Evolutionary conservation across 257 asterid genomes (phyloP), one percentile per base, ranked within the genome.

Genomic region (Solanum medicagineum): DNA sequence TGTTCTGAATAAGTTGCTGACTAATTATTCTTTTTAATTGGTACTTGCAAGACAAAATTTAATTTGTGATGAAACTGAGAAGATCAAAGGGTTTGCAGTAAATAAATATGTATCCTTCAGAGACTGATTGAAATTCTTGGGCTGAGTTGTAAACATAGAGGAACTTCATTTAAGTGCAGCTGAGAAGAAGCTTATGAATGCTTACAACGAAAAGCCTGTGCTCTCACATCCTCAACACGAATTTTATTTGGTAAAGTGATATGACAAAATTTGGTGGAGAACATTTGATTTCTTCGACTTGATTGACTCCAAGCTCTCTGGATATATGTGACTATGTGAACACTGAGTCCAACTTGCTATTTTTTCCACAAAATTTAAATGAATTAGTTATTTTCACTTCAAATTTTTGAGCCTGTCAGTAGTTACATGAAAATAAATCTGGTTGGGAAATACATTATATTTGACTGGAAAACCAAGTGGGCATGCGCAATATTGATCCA

Each of bases 21-120:
- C 80, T 71, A 12, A 10, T 24, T 75, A 56, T 81, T 77, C 63
- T 29, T 10, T 42, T 77, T 44, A 63, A 45, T 1, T 83, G 75
- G 20, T 70, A 86, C 77, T 54, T 59, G 65, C 81, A 26, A 29
- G 80, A 54, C 95, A 95, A 97, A 91, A 88, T 88, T 89, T 96
- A 80, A 90, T 96, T 44, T 6, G 13, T 36, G 59, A 57, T 56
- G 84, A 83, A 68, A n/a, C 4, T 3, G 86, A 83, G 22, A 83
- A 83, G 73, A 26, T 68, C 15, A 49, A 40, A 83, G 81, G 81
- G 24, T 83, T 51, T 68, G 45, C 69, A 4, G 45, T 54, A 13
- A 51, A 84, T 73, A 71, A 80, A 84, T n/a, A 32, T 74, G 74
- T 69, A 53, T 75, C 81, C 65, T 84, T 73, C 51, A 16, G 75